These are phyloP conservation scores for Elaeis guineensis DNA, from an alignment of 176 grass and related monocot species.

Conservation along the genomic window DNA sequence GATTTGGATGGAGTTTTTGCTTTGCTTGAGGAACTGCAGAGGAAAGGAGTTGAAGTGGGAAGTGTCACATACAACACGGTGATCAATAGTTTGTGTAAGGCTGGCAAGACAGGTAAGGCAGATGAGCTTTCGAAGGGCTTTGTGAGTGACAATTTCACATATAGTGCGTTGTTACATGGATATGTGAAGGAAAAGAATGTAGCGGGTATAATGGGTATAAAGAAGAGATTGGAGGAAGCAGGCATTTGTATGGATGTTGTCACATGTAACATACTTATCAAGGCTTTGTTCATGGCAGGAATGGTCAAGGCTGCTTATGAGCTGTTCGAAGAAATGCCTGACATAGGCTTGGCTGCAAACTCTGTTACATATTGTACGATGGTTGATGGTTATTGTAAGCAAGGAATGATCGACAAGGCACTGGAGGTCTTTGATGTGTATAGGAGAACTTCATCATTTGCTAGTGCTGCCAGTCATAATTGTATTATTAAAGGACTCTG, in stretches of 20 bases:
- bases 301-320: conserved; percentile 58
- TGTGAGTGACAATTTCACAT: conserved; percentile 71
- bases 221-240: conserved; percentile 43
- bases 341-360: conserved; percentile 56
- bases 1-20: conserved; percentile 47
- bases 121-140: conserved; percentile 51
- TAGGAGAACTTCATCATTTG: conserved; percentile 32
- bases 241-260: conserved; percentile 50
- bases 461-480: conserved; percentile 30
- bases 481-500: conserved; percentile 48
- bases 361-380: conserved; percentile 61
- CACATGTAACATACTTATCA: conserved; percentile 76
- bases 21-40: conserved; percentile 50
- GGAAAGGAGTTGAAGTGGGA: conserved; percentile 44
- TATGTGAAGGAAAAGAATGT: conserved; percentile 45
- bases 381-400: conserved; percentile 52
- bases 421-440: conserved; percentile 54
- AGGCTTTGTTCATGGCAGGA: conserved; percentile 59
- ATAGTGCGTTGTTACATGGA: conserved; percentile 72
- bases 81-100: conserved; percentile 79
- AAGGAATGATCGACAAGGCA: conserved; percentile 47
- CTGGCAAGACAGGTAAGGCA: conserved; percentile 44
- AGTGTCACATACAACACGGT: conserved; percentile 46
- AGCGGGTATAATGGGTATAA: conserved; percentile 32
- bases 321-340: conserved; percentile 61